Conservation (phyloP, 306 rosid genomes). For the Arachis stenosperma region DNA sequence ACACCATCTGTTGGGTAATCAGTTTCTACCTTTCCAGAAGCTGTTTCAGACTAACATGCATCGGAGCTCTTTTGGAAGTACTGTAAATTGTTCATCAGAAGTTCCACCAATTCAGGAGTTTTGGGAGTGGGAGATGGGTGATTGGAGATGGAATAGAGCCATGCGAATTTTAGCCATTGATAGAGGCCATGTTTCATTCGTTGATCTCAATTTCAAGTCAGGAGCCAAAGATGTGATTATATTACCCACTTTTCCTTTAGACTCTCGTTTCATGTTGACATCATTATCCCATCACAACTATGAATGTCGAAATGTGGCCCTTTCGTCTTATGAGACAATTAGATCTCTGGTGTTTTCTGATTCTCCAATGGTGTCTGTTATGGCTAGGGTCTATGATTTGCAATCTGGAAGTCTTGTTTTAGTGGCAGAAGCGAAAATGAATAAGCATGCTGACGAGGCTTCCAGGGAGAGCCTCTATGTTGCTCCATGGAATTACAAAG, state of each 20-base stretch:
- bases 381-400: constrained; percentile 73
- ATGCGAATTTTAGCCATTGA: constrained; percentile 89
- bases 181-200: constrained; percentile 70
- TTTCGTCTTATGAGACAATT: constrained; percentile 67
- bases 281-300: constrained; percentile 53
- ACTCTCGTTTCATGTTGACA: constrained; percentile 80
- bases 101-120: constrained; percentile 61
- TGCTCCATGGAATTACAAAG: constrained; percentile 85
- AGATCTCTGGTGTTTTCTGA: constrained; percentile 82
- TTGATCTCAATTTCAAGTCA: constrained; percentile 73
- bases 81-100: constrained; percentile 63
- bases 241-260: constrained; percentile 92
- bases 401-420: constrained; percentile 57
- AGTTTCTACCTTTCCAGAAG: constrained; percentile 46
- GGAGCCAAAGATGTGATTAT: constrained; percentile 60
- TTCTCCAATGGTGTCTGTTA: constrained; percentile 66
- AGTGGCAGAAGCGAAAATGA: constrained; percentile 69
- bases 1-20: constrained; percentile 63
- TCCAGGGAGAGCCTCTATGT: constrained; percentile 74
- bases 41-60: constrained; percentile 71
- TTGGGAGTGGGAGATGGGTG: constrained; percentile 99
- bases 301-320: constrained; percentile 57
- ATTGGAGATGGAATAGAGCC: constrained; percentile 86
- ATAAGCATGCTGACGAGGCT: constrained; percentile 47
- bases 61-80: constrained; percentile 46